Percentiles rank a stretch among this genome's conserved stretches.
Evolutionary conservation across 495 filamentous ascomycete species (phyloP).

Genomic region (Neurospora tetrasperma): DNA sequence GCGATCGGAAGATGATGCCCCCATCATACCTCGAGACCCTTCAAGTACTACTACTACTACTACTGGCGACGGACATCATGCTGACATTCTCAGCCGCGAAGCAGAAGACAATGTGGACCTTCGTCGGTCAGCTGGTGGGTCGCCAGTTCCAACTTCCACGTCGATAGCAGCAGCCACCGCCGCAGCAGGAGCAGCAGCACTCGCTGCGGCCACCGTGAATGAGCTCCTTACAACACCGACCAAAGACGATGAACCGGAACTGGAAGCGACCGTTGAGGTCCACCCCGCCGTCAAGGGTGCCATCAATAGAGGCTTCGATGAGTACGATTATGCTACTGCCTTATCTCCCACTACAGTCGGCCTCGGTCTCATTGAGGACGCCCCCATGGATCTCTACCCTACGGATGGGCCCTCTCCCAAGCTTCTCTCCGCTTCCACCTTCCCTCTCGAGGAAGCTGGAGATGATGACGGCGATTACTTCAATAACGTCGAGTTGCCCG

Average conservation of each 20-base stretch:
- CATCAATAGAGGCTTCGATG: background rate
- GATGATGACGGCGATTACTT: background rate
- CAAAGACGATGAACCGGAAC: background rate
- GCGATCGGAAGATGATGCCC: background rate
- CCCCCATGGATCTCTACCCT: conserved; percentile 19
- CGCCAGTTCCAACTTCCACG: background rate
- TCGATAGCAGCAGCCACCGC: background rate
- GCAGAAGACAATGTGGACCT: background rate
- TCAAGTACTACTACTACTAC: background rate
- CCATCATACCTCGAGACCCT: background rate
- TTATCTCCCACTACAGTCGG: conserved; percentile 7
- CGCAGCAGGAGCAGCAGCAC: background rate
- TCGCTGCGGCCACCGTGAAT: background rate
- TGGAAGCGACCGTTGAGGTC: background rate
- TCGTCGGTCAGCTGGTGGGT: background rate
- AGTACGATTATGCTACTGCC: background rate
- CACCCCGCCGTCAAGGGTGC: background rate
- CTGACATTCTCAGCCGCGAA: conserved; percentile 1
- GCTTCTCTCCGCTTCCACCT: conserved; percentile 10
- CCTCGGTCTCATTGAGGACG: conserved; percentile 17
- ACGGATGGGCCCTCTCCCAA: conserved; percentile 16
- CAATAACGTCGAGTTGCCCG: background rate
- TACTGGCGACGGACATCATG: background rate
- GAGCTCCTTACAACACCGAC: background rate
- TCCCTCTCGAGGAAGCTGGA: conserved; percentile 10